Evolutionary conservation across 176 grass and related monocot genomes (phyloP).

Genomic region (Lolium rigidum): DNA sequence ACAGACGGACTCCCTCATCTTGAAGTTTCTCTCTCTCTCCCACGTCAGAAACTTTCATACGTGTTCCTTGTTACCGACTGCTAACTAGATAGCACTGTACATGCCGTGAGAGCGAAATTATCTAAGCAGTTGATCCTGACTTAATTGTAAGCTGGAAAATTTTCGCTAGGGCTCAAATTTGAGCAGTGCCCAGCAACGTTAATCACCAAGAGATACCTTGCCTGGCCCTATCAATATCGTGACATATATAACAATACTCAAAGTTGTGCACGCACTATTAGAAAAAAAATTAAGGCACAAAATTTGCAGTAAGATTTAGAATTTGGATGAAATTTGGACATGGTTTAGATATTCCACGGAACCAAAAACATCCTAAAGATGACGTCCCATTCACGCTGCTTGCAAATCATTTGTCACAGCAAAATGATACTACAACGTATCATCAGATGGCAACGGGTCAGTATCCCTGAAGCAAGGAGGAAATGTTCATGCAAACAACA

Average conservation of each 20-base stretch:
- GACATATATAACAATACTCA: background rate
- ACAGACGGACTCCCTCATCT: no score
- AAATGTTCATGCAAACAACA: conserved; percentile 32
- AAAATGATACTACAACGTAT: background rate
- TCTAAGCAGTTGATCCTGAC: background rate
- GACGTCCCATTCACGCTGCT: conserved; percentile 8
- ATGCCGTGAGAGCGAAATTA: background rate
- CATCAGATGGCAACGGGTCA: background rate
- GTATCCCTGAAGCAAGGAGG: conserved; percentile 48
- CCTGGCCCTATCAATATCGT: background rate
- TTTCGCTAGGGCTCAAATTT: background rate
- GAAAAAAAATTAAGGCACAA: background rate
- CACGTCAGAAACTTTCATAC: no score
- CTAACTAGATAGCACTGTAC: no score
- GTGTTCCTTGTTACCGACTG: no score
- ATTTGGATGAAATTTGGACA: background rate
- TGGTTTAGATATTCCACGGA: background rate
- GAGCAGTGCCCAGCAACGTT: background rate
- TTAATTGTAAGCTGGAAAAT: background rate
- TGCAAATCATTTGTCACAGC: conserved; percentile 1
- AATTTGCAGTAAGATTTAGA: background rate
- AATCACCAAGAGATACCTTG: background rate
- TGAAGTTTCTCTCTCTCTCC: no score
- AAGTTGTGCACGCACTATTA: background rate
- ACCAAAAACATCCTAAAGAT: conserved; percentile 21